Conservation (phyloP, 106 monocot genomes). For the Gastrodia elata region DNA sequence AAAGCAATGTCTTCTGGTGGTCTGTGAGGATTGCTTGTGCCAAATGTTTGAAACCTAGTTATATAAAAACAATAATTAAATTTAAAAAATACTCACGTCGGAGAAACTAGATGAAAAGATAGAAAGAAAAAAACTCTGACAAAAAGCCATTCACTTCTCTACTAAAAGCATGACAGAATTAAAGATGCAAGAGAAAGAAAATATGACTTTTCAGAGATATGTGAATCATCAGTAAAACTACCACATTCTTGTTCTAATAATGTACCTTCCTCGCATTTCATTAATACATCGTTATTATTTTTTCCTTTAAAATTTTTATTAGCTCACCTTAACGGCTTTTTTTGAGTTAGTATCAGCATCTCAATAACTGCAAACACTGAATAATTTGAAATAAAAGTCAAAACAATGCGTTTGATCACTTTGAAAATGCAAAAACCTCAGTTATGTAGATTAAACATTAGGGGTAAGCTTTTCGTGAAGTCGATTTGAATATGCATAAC, state of each 20-base stretch:
- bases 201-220: neutral
- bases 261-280: neutral
- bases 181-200: neutral
- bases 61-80: too few relatives aligned
- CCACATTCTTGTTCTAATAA: neutral
- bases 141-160: constrained; percentile 3
- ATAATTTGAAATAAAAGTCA: too few relatives aligned
- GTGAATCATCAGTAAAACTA: neutral
- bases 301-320: neutral
- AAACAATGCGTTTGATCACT: too few relatives aligned
- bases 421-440: too few relatives aligned
- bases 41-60: constrained; percentile 88
- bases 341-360: too few relatives aligned
- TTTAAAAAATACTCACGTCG: neutral
- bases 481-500: too few relatives aligned
- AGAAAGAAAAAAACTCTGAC: neutral
- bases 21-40: constrained; percentile 74
- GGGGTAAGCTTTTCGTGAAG: too few relatives aligned
- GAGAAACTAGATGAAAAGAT: neutral
- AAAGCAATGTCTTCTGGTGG: constrained; percentile 97
- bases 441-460: too few relatives aligned
- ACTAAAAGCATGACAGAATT: neutral
- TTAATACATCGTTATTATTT: neutral
- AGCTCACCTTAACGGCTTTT: too few relatives aligned
- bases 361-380: too few relatives aligned